Conservation (phyloP, 2,329 filamentous ascomycete genomes). For the Macrophomina phaseolina region DNA sequence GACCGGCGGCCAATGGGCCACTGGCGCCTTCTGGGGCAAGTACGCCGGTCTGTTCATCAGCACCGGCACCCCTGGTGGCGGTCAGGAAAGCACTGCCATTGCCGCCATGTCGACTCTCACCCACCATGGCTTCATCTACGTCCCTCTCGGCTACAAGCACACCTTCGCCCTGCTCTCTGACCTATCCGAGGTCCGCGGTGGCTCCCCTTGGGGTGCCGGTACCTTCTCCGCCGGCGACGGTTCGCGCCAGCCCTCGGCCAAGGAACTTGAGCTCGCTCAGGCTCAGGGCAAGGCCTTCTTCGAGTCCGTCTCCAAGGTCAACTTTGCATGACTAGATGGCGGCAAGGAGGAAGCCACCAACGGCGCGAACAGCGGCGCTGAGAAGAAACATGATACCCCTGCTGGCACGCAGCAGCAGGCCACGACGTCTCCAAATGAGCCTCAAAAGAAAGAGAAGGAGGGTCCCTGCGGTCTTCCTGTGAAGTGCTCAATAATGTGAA, state of each 20-base stretch:
- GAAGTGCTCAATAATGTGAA: slow-evolving; percentile 73
- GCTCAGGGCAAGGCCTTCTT: slow-evolving; percentile 89
- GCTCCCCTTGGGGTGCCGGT: slow-evolving; percentile 90
- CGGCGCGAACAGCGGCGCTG: slow-evolving; percentile 26
- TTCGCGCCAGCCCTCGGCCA: slow-evolving; percentile 75
- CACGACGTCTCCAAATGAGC: slow-evolving; percentile 37
- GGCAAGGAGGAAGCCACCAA: slow-evolving; percentile 33
- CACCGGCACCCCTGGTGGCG: slow-evolving; percentile 83
- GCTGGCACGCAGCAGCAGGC: slow-evolving; percentile 29
- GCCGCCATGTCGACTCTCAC: slow-evolving; percentile 81
- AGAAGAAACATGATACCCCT: slow-evolving; percentile 37
- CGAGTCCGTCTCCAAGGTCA: slow-evolving; percentile 72
- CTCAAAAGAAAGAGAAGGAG: slow-evolving; percentile 56
- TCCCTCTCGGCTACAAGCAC: slow-evolving; percentile 92
- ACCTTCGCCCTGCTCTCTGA: slow-evolving; percentile 73
- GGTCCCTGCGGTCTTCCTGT: slow-evolving; percentile 78
- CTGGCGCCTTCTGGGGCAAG: slow-evolving; percentile 82
- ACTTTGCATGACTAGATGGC: slow-evolving; percentile 79
- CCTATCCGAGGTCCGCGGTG: slow-evolving; percentile 81
- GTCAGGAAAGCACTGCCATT: slow-evolving; percentile 88
- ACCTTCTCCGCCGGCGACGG: slow-evolving; percentile 83
- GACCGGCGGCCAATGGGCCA: slow-evolving; percentile 82
- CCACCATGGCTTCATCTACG: slow-evolving; percentile 95
- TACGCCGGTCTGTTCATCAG: slow-evolving; percentile 89
- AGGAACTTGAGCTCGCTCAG: slow-evolving; percentile 80